phyloP scores from a whole-genome alignment of 768 basidiomycete species.

The Naematelia aurantialba region DNA sequence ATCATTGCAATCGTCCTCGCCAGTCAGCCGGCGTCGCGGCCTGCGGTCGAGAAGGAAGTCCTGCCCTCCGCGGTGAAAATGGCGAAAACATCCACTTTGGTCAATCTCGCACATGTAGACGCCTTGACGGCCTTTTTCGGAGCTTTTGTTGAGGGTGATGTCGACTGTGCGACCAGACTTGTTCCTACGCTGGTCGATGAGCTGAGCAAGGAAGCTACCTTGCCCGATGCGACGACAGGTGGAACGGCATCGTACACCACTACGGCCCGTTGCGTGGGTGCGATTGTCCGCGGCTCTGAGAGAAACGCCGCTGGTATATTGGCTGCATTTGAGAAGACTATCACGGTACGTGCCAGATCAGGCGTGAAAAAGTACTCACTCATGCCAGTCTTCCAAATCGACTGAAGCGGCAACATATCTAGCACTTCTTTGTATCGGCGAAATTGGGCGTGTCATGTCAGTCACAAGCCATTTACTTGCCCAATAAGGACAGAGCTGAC shows the following conservation, averaged over 20 bases:
- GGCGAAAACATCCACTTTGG: slow-evolving; percentile 68
- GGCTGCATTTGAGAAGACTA: slow-evolving; percentile 72
- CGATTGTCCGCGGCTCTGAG: slow-evolving; percentile 68
- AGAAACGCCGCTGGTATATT: slow-evolving; percentile 76
- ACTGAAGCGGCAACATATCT: slow-evolving; percentile 69
- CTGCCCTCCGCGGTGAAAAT: slow-evolving; percentile 54
- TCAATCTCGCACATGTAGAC: slow-evolving; percentile 74
- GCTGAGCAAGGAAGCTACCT: slow-evolving; percentile 56
- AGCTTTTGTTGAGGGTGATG: slow-evolving; percentile 75
- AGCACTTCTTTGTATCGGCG: slow-evolving; percentile 82
- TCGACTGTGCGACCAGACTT: slow-evolving; percentile 73
- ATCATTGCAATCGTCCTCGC: slow-evolving; percentile 58
- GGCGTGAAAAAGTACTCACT: slow-evolving; percentile 43
- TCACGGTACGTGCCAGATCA: slow-evolving; percentile 60
- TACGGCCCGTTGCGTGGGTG: slow-evolving; percentile 79
- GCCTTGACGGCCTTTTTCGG: slow-evolving; percentile 76
- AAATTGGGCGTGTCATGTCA: slow-evolving; percentile 85
- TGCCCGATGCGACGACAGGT: slow-evolving; percentile 44
- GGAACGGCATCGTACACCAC: slow-evolving; percentile 55
- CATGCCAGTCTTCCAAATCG: slow-evolving; percentile 51
- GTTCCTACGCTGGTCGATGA: slow-evolving; percentile 75
- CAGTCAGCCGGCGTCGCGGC: slow-evolving; percentile 29
- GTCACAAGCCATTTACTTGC: slow-evolving; percentile 42
- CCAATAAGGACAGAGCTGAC: not conserved
- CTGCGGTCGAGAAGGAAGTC: slow-evolving; percentile 36